phyloP scores from a whole-genome alignment of 2,329 filamentous ascomycete genomes.

The Dactylonectria estremocensis region DNA sequence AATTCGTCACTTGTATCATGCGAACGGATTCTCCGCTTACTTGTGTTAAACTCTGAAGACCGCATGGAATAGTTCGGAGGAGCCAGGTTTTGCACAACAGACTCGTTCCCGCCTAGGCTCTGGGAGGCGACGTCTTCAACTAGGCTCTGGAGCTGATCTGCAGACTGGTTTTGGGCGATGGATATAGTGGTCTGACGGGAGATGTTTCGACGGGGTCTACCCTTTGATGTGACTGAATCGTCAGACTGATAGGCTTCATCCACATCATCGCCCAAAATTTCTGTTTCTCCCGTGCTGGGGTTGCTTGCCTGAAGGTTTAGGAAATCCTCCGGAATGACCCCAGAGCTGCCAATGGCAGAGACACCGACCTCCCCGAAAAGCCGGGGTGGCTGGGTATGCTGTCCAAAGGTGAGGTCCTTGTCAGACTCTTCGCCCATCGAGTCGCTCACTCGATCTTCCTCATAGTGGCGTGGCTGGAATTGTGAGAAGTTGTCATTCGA shows the following conservation, averaged over 20 bases:
- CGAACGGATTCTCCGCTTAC: slow-evolving; percentile 69
- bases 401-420: slow-evolving; percentile 83
- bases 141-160: slow-evolving; percentile 66
- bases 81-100: slow-evolving; percentile 32
- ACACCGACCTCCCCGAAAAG: slow-evolving; percentile 71
- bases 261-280: slow-evolving; percentile 62
- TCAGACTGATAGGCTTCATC: slow-evolving; percentile 62
- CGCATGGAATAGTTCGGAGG: slow-evolving; percentile 45
- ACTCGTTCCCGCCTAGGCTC: slow-evolving; percentile 67
- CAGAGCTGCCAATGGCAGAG: slow-evolving; percentile 69
- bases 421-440: slow-evolving; percentile 78
- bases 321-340: slow-evolving; percentile 63
- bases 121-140: slow-evolving; percentile 69
- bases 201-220: slow-evolving; percentile 38
- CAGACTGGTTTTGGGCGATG: slow-evolving; percentile 60
- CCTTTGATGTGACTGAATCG: slow-evolving; percentile 51
- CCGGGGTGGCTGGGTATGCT: slow-evolving; percentile 61
- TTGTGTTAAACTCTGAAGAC: slow-evolving; percentile 61
- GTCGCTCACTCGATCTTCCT: slow-evolving; percentile 59
- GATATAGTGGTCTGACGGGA: slow-evolving; percentile 53
- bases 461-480: slow-evolving; percentile 57
- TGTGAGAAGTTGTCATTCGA: slow-evolving; percentile 76
- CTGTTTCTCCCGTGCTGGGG: slow-evolving; percentile 57
- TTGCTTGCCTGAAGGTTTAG: slow-evolving; percentile 64
- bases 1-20: slow-evolving; percentile 68